These are phyloP conservation scores for Boletus insuetus DNA, from an alignment of 768 basidiomycete species.

Conservation along the genomic window DNA sequence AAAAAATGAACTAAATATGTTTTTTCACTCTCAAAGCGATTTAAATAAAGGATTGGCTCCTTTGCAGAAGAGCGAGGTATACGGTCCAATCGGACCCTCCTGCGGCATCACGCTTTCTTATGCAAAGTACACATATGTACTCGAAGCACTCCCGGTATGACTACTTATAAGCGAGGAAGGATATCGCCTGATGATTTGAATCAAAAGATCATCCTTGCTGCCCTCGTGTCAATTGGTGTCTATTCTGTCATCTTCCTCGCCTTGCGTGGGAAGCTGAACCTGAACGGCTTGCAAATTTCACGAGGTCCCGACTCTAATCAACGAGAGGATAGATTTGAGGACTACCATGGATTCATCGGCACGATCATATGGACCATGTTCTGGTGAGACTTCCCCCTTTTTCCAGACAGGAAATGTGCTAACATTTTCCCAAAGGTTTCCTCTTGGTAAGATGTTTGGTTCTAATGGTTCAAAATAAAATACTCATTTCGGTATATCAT, in stretches of 20 bases:
- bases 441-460: constrained; percentile 43
- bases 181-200: constrained; percentile 2
- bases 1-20: background rate
- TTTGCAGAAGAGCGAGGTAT: constrained; percentile 39
- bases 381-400: constrained; percentile 45
- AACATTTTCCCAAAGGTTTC: constrained; percentile 44
- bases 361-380: constrained; percentile 67
- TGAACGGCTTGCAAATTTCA: constrained; percentile 51
- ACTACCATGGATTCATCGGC: constrained; percentile 60
- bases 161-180: background rate
- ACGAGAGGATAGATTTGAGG: constrained; percentile 41
- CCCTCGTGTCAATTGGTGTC: constrained; percentile 51
- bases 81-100: constrained; percentile 49
- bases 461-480: background rate
- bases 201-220: constrained; percentile 55
- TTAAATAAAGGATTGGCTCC: constrained; percentile 36
- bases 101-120: constrained; percentile 51
- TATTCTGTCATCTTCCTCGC: constrained; percentile 63
- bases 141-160: constrained; percentile 63
- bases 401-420: constrained; percentile 3
- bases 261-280: constrained; percentile 53
- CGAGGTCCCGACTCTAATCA: constrained; percentile 47
- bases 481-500: constrained; percentile 6
- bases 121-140: constrained; percentile 43
- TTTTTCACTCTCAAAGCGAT: background rate